Conservation (phyloP, 2,329 filamentous ascomycete genomes). For the Coniochaeta hoffmannii region DNA sequence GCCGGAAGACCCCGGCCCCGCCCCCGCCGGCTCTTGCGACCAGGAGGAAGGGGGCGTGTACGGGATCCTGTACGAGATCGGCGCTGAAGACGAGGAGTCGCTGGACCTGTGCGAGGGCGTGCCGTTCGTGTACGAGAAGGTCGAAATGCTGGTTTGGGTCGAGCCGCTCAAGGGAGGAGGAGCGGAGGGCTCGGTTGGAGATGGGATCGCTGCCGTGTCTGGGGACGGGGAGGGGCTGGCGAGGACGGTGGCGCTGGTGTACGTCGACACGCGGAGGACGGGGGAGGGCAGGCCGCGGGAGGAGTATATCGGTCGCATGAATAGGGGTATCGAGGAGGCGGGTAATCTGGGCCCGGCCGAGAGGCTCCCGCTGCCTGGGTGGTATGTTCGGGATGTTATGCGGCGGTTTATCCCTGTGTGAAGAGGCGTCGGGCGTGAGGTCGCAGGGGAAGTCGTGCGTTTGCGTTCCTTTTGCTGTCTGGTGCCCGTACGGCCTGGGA, state of each 20-base stretch:
- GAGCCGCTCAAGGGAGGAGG: slow-evolving; percentile 22
- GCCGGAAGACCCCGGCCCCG: not conserved
- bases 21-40: no score
- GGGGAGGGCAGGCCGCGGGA: slow-evolving; percentile 32
- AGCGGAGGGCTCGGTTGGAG: no score
- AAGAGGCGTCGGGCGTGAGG: not conserved
- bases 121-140: slow-evolving; percentile 53
- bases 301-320: slow-evolving; percentile 60
- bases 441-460: not conserved
- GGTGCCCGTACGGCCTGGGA: no score
- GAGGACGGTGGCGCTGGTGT: slow-evolving; percentile 33
- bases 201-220: no score
- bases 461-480: not conserved
- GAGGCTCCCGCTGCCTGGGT: slow-evolving; percentile 30
- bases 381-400: slow-evolving; percentile 48
- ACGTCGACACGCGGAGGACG: slow-evolving; percentile 19
- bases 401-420: slow-evolving; percentile 31
- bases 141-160: slow-evolving; percentile 26
- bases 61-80: slow-evolving; percentile 49
- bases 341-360: slow-evolving; percentile 30
- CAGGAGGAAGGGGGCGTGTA: slow-evolving; percentile 40
- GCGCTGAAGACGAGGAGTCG: slow-evolving; percentile 37
- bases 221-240: slow-evolving; percentile 18
- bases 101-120: slow-evolving; percentile 58
- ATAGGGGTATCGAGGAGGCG: slow-evolving; percentile 54